Percentiles rank a stretch among this genome's conserved stretches.
Conservation (phyloP, 257 asterid genomes). For the Buddleja alternifolia region DNA sequence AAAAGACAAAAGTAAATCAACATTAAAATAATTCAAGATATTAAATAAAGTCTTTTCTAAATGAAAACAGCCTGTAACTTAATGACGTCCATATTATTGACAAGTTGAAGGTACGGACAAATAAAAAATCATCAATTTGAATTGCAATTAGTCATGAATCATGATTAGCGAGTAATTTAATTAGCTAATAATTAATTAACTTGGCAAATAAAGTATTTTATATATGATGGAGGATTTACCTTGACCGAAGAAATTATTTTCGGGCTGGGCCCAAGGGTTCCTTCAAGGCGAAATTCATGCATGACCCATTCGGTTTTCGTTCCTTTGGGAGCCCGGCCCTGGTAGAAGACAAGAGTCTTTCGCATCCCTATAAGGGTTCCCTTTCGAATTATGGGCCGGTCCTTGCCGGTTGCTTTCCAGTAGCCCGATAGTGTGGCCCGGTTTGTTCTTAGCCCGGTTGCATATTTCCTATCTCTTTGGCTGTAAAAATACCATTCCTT, state of each 20-base stretch:
- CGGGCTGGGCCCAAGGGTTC: slow-evolving; percentile 44
- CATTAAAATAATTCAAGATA: slow-evolving; percentile 25
- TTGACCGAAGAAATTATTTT: slow-evolving; percentile 36
- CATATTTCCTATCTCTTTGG: slow-evolving; percentile 80
- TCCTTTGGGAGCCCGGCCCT: slow-evolving; percentile 95
- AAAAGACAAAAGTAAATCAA: slow-evolving; percentile 7
- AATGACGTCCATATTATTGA: slow-evolving; percentile 41
- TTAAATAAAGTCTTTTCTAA: slow-evolving; percentile 36
- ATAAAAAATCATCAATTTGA: slow-evolving; percentile 30
- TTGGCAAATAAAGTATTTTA: not conserved
- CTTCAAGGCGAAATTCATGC: slow-evolving; percentile 87
- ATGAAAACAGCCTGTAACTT: slow-evolving; percentile 45
- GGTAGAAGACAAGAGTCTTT: slow-evolving; percentile 82
- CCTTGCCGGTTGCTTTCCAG: slow-evolving; percentile 98
- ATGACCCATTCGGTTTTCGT: slow-evolving; percentile 88
- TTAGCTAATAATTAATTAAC: slow-evolving; percentile 11
- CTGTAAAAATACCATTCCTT: slow-evolving; percentile 87
- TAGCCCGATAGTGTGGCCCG: slow-evolving; percentile 86
- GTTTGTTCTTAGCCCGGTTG: slow-evolving; percentile 86
- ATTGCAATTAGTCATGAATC: slow-evolving; percentile 32
- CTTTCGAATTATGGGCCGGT: slow-evolving; percentile 51
- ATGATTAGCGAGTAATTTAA: no score
- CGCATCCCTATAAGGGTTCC: slow-evolving; percentile 81
- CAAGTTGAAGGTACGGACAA: slow-evolving; percentile 33
- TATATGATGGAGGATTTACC: slow-evolving; percentile 39